Evolutionary conservation across 208 protist genomes (phyloP).

Genomic region (Leishmania martiniquensis): DNA sequence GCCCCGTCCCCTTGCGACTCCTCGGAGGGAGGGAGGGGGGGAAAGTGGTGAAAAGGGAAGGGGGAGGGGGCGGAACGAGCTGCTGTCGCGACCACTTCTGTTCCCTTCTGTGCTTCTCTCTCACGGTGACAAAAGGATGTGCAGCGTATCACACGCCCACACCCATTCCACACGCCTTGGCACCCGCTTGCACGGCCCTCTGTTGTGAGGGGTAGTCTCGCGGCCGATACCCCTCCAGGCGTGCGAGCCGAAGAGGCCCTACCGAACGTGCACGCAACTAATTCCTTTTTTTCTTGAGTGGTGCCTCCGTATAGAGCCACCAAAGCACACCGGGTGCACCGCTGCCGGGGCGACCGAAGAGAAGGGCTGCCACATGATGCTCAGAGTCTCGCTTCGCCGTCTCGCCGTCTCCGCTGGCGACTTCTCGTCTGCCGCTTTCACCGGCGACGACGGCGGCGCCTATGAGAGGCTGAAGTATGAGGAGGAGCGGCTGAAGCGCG

Average conservation of each 20-base stretch:
- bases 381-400: conserved; percentile 23
- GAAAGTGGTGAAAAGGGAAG: no score
- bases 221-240: background rate
- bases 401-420: conserved; percentile 25
- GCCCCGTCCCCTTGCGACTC: background rate
- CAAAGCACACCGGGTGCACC: background rate
- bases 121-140: no score
- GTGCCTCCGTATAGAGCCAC: background rate
- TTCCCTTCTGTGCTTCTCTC: background rate
- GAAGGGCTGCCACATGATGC: conserved; percentile 14
- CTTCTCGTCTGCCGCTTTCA: conserved; percentile 85
- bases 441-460: conserved; percentile 47
- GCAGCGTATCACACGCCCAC: background rate
- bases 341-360: background rate
- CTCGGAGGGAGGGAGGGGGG: no score
- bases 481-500: conserved; percentile 31
- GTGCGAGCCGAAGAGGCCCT: background rate
- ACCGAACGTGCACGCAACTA: background rate
- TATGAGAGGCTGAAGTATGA: conserved; percentile 32
- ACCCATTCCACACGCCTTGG: background rate
- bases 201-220: no score
- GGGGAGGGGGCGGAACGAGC: no score
- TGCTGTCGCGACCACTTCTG: background rate
- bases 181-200: no score
- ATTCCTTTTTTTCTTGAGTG: background rate